These are phyloP conservation scores for Pichia sp. DNA, from an alignment of 1,139 yeast species.

Conservation along the genomic window DNA sequence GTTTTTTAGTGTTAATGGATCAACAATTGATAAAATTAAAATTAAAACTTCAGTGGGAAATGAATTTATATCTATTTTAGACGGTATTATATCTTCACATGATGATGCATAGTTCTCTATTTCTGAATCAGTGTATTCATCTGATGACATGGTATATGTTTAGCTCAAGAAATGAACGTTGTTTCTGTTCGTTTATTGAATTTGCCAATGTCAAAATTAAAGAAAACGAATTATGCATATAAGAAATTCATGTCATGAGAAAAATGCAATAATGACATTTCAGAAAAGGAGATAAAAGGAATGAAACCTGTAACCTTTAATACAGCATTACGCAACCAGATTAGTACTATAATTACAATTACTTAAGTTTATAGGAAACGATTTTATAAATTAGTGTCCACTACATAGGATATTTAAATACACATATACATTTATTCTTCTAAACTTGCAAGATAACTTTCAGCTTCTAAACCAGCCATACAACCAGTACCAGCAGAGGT, in stretches of 20 bases:
- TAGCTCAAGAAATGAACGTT: neutral
- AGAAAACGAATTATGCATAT: neutral
- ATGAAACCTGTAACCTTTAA: too few species aligned
- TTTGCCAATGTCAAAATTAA: too few species aligned
- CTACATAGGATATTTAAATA: neutral
- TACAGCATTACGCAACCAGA: neutral
- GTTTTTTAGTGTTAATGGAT: constrained; percentile 45
- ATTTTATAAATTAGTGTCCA: neutral
- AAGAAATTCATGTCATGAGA: neutral
- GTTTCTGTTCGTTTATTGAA: too few species aligned
- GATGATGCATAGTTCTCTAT: neutral
- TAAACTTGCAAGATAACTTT: constrained; percentile 69
- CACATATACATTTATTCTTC: constrained; percentile 30
- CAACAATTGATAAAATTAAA: constrained; percentile 49
- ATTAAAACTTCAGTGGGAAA: constrained; percentile 57
- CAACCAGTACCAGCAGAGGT: constrained; percentile 99
- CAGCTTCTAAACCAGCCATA: constrained; percentile 98
- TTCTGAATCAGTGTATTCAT: neutral
- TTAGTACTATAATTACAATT: neutral
- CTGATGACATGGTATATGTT: neutral
- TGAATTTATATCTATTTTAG: constrained; percentile 19
- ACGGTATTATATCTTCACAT: neutral
- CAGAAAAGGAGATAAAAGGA: too few species aligned
- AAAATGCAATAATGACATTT: neutral
- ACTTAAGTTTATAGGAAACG: neutral